These are phyloP conservation scores for Ophiostoma piceae DNA, from an alignment of 2,329 filamentous ascomycete species.

Conservation along the genomic window DNA sequence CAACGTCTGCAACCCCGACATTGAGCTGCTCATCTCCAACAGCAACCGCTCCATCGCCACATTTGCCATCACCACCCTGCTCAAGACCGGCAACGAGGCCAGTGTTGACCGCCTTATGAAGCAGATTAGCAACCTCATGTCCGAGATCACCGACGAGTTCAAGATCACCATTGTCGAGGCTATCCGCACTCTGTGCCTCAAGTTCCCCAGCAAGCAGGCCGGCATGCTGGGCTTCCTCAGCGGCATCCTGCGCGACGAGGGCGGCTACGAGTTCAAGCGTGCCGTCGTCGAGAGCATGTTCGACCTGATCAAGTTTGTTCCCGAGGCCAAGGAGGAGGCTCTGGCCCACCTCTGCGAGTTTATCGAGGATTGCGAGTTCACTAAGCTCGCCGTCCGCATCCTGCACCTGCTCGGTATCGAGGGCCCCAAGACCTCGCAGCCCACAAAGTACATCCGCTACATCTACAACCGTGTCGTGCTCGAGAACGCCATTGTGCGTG, in stretches of 20 bases:
- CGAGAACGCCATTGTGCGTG: constrained; percentile 92
- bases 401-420: constrained; percentile 90
- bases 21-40: constrained; percentile 94
- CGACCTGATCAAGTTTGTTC: constrained; percentile 97
- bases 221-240: constrained; percentile 97
- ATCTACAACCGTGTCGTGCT: constrained; percentile 98
- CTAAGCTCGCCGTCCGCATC: constrained; percentile 92
- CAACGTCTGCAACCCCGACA: constrained; percentile 91
- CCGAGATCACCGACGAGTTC: constrained; percentile 98
- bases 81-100: constrained; percentile 97
- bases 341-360: constrained; percentile 96
- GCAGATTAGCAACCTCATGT: constrained; percentile 97
- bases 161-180: constrained; percentile 99
- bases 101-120: constrained; percentile 98
- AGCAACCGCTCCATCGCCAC: constrained; percentile 96
- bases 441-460: constrained; percentile 98
- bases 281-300: constrained; percentile 99
- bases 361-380: constrained; percentile 99
- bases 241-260: constrained; percentile 92
- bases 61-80: constrained; percentile 93
- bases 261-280: constrained; percentile 97
- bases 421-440: constrained; percentile 89
- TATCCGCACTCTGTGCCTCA: constrained; percentile 90
- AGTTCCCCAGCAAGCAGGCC: constrained; percentile 97
- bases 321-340: constrained; percentile 74